phyloP scores from a whole-genome alignment of 805 yeast species.

The Ogataea kodamae region DNA sequence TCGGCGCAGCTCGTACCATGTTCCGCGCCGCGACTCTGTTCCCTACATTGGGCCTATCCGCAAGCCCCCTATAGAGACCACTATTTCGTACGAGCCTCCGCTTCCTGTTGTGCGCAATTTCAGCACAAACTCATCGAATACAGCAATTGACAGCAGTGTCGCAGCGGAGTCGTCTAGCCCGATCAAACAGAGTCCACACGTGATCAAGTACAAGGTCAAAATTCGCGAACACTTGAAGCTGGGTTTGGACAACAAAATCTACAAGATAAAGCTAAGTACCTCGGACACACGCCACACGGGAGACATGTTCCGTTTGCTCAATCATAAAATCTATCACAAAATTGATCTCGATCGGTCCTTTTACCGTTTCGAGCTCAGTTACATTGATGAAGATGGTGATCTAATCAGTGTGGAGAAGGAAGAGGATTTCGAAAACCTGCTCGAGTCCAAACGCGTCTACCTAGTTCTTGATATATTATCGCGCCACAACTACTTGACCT shows the following conservation, averaged over 20 bases:
- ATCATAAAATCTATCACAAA: conserved; percentile 19
- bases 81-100: conserved; percentile 4
- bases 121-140: conserved; percentile 11
- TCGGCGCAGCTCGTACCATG: conserved; percentile 20
- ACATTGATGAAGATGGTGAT: conserved; percentile 39
- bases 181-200: conserved; percentile 6
- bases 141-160: conserved; percentile 11
- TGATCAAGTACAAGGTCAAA: conserved; percentile 19
- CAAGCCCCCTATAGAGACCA: conserved; percentile 9
- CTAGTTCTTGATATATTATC: conserved; percentile 18
- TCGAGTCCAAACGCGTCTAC: conserved; percentile 14
- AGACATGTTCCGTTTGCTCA: conserved; percentile 13
- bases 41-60: conserved; percentile 21
- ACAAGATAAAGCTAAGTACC: conserved; percentile 23
- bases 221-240: conserved; percentile 19
- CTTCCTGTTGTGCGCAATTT: conserved; percentile 4
- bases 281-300: conserved; percentile 6
- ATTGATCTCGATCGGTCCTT: conserved; percentile 22
- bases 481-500: too few relatives aligned
- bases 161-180: conserved; percentile 3
- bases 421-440: conserved; percentile 32
- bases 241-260: conserved; percentile 23
- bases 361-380: conserved; percentile 32
- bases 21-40: conserved; percentile 13
- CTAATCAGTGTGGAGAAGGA: conserved; percentile 32